Evolutionary conservation across 352 stramenopile genomes (phyloP), one percentile per base, ranked within the genome.

Genomic region (Phytophthora parvispora): DNA sequence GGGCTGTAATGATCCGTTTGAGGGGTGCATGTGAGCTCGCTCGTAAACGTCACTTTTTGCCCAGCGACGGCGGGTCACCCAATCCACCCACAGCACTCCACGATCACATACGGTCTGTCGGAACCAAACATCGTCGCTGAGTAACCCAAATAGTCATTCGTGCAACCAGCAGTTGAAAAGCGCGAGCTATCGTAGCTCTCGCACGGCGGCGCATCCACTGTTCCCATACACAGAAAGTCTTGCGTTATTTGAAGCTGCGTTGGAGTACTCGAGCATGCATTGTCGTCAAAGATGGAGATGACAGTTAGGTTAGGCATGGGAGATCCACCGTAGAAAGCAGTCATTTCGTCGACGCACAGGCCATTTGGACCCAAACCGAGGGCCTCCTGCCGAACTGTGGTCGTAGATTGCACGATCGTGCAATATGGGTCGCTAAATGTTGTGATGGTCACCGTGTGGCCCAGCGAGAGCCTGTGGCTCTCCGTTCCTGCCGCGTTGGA

Each of bases 11-110:
- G 53, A 22, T 64, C 13, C 1, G 0, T 2, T 20, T 70, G 62
- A 0, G 62, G 54, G 2, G 32, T 53, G n/a, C 62, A 69, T 2
- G 16, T 43, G 6, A 43, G 36, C 36, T 4, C 36, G 10, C 36
- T 22, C n/a, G 36, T 43, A 43, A 43, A 43, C 20, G 36, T 22
- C 16, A 43, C 36, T 43, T 43, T 18, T 62, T 62, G 18, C 49
- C 29, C 4, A 32, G 4, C 5, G 60, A 43, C 16, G 29, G 22
- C 20, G 25, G 36, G 6, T 1, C 51, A 1, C 60, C 60, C 40
- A 68, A 18, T 12, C 60, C 60, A 32, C 60, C 60, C 0, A 68
- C 50, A n/a, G 24, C 8, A n/a, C 28, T 31, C 31, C 22, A 64
- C 43, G 4, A 53, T 31, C 27, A 69, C 16, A 43, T 64, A 58